These are phyloP conservation scores for Erythrophleum ivorense DNA, from an alignment of 331 rosid species.

Conservation along the genomic window DNA sequence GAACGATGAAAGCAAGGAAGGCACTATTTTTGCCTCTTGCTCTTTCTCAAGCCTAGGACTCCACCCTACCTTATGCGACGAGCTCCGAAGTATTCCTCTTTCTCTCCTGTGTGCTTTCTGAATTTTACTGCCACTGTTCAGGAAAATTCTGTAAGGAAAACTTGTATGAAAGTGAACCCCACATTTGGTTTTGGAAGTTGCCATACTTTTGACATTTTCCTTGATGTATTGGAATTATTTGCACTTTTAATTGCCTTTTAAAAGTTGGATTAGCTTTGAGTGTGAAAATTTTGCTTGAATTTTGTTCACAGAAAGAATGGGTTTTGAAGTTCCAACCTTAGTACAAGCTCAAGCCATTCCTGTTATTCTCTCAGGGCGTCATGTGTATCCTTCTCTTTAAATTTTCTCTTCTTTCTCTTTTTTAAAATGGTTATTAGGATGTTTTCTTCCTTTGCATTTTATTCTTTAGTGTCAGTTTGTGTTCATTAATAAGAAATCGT, in stretches of 20 bases:
- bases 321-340: slow-evolving; percentile 54
- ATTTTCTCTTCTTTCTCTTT: neutral
- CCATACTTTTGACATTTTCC: neutral
- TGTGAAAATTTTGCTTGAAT: neutral
- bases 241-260: neutral
- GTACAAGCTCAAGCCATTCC: slow-evolving; percentile 63
- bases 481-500: slow-evolving; percentile 51
- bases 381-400: slow-evolving; percentile 53
- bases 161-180: neutral
- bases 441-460: neutral
- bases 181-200: neutral
- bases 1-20: slow-evolving; percentile 7
- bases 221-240: neutral
- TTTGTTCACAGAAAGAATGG: slow-evolving; percentile 47
- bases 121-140: slow-evolving; percentile 10
- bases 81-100: slow-evolving; percentile 64
- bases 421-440: neutral
- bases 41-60: slow-evolving; percentile 90
- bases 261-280: neutral
- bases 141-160: neutral
- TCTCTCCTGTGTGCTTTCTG: slow-evolving; percentile 9
- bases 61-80: slow-evolving; percentile 70
- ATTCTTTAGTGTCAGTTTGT: slow-evolving; percentile 16
- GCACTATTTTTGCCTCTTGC: slow-evolving; percentile 70
- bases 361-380: slow-evolving; percentile 52